Evolutionary conservation across 78 protist species (phyloP), one percentile per base, ranked within the genome.

Genomic region (Dictyostelium purpureum): DNA sequence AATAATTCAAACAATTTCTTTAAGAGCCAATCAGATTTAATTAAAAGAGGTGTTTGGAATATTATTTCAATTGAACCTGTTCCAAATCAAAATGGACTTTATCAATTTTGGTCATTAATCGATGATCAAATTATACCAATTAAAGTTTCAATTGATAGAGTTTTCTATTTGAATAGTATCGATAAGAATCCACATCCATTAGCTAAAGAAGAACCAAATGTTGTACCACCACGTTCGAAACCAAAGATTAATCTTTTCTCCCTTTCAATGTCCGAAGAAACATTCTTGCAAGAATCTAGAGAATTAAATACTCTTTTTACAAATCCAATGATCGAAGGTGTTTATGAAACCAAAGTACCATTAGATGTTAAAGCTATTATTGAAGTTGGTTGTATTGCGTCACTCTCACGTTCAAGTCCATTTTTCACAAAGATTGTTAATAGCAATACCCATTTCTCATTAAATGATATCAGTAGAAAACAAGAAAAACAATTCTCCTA

Each of bases 341-440:
- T 97, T 26, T 98, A 98, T 51, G 99, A 97, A 75, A 63, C 88
- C 9, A 37, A 81, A 9, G 45, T 96, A 2, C 98, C 98, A 24
- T 81, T 94, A 35, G 79, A 79, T 28, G 77, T 82, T 63, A 87
- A 94, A 16, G 97, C 98, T 0, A 69, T 98, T 31, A 12, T 89
- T 24, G 56, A 81, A 42, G 67, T 96, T 49, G 97, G 98, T 18
- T 79, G 94, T 67, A 52, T 90, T 33, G 71, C 83, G 18, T 9
- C 77, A 0, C 43, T 94, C 12, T 28, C 43, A 18, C 10, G 52
- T 10, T 28, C 28, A 33, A 21, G 31, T 10, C 51, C 45, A 21
- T 28, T 51, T 21, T 47, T 35, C 6, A 33, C 31, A 4, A 76
- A 45, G 4, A 65, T 57, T 5, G 31, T 38, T 33, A 61, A 88